Conservation (phyloP, 306 rosid species). For the Echinosophora koreensis region DNA sequence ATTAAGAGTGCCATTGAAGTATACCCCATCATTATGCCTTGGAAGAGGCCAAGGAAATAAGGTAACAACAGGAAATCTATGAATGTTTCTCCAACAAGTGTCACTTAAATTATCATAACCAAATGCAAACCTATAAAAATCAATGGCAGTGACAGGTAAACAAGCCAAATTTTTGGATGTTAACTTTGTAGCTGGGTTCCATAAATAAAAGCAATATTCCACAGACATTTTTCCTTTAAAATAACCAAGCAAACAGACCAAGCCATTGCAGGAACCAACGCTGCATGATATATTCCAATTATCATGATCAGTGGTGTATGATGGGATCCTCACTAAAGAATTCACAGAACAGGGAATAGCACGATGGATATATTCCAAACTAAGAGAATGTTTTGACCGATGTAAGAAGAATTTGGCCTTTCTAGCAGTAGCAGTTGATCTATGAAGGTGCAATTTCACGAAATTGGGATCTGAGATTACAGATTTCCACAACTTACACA, state of each 20-base stretch:
- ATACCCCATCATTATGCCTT: too few relatives aligned
- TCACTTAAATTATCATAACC: background rate
- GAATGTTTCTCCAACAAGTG: background rate
- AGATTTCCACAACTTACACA: background rate
- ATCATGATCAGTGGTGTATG: too few relatives aligned
- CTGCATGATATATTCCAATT: too few relatives aligned
- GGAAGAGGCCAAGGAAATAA: too few relatives aligned
- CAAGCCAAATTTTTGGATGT: background rate
- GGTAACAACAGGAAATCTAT: too few relatives aligned
- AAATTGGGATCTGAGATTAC: background rate
- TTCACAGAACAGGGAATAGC: too few relatives aligned
- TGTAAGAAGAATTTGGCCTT: too few relatives aligned
- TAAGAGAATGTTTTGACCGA: background rate
- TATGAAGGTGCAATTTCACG: background rate
- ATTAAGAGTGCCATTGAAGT: too few relatives aligned
- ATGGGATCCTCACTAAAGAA: too few relatives aligned
- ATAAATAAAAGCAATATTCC: background rate
- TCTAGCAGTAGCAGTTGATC: background rate
- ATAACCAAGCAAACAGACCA: background rate
- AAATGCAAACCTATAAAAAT: background rate
- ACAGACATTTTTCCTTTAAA: too few relatives aligned
- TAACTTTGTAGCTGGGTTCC: background rate
- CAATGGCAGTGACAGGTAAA: too few relatives aligned
- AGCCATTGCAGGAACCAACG: constrained; percentile 3
- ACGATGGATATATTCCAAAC: too few relatives aligned